These are phyloP conservation scores for Nelumbo lutea DNA, from an alignment of 164 flowering plant species.

Conservation along the genomic window DNA sequence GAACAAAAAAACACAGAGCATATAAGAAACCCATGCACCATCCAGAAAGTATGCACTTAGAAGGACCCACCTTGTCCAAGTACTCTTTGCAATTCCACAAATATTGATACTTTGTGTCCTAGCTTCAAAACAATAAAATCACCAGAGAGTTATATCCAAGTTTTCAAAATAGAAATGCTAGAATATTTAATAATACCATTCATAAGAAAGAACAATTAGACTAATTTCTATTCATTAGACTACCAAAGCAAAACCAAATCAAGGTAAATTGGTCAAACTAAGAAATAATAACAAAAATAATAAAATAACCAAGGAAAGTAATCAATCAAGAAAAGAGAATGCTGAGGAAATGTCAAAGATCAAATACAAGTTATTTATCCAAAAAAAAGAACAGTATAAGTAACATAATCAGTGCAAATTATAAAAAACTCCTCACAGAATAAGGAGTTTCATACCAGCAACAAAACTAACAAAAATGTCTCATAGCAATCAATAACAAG, in stretches of 20 bases:
- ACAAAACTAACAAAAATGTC: no score
- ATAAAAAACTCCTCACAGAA: no score
- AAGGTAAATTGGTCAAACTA: neutral
- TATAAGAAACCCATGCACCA: neutral
- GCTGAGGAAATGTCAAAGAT: no score
- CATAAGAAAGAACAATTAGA: neutral
- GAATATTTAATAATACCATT: neutral
- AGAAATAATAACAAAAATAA: neutral
- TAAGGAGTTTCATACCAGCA: no score
- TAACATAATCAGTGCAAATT: no score
- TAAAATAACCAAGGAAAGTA: neutral
- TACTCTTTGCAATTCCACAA: constrained; percentile 93
- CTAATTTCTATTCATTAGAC: neutral
- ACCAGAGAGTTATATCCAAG: constrained; percentile 17
- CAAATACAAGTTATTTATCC: no score
- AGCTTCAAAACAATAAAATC: constrained; percentile 38
- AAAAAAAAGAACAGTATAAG: no score
- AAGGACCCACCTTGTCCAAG: constrained; percentile 49
- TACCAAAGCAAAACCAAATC: neutral
- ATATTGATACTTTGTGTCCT: constrained; percentile 84
- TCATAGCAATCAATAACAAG: no score
- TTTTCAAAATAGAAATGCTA: neutral
- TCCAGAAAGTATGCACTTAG: neutral
- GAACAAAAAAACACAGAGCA: neutral
- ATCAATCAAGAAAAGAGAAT: neutral